These are phyloP conservation scores for Lactarius akahatsu DNA, from an alignment of 768 basidiomycete genomes.

Conservation along the genomic window DNA sequence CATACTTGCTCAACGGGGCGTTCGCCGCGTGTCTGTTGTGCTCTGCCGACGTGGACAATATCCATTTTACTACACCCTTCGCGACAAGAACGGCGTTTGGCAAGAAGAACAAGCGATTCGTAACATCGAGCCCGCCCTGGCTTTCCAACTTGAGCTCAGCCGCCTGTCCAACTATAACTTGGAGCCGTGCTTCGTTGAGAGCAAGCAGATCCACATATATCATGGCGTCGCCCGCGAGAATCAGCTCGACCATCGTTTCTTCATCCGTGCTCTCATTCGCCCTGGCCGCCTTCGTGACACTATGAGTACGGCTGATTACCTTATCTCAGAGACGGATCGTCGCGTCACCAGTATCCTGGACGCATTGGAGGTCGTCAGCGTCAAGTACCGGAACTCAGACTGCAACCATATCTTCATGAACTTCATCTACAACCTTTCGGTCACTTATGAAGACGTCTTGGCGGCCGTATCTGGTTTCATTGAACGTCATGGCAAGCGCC, in stretches of 20 bases:
- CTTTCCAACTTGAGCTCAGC: slow-evolving; percentile 96
- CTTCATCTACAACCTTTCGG: slow-evolving; percentile 95
- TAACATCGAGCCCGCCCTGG: slow-evolving; percentile 97
- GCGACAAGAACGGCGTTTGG: slow-evolving; percentile 73
- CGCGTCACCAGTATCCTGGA: slow-evolving; percentile 93
- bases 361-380: slow-evolving; percentile 90
- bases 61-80: slow-evolving; percentile 91
- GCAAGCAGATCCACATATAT: slow-evolving; percentile 98
- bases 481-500: slow-evolving; percentile 95
- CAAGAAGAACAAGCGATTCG: slow-evolving; percentile 94
- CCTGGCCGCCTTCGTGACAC: slow-evolving; percentile 90
- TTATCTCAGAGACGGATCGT: slow-evolving; percentile 97
- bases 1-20: slow-evolving; percentile 69
- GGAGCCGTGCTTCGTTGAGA: slow-evolving; percentile 93
- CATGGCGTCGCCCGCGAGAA: slow-evolving; percentile 94
- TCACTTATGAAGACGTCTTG: slow-evolving; percentile 94
- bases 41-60: slow-evolving; percentile 91
- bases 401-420: slow-evolving; percentile 99
- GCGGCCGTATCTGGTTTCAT: slow-evolving; percentile 99
- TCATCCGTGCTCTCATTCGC: slow-evolving; percentile 93
- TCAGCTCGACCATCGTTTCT: slow-evolving; percentile 97
- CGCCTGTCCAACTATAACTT: slow-evolving; percentile 97
- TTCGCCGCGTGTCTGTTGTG: slow-evolving; percentile 89
- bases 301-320: slow-evolving; percentile 96
- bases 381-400: slow-evolving; percentile 87